Evolutionary conservation across 2,329 filamentous ascomycete species (phyloP), one percentile per base, ranked within the genome.

Genomic region (Claviceps citrina): DNA sequence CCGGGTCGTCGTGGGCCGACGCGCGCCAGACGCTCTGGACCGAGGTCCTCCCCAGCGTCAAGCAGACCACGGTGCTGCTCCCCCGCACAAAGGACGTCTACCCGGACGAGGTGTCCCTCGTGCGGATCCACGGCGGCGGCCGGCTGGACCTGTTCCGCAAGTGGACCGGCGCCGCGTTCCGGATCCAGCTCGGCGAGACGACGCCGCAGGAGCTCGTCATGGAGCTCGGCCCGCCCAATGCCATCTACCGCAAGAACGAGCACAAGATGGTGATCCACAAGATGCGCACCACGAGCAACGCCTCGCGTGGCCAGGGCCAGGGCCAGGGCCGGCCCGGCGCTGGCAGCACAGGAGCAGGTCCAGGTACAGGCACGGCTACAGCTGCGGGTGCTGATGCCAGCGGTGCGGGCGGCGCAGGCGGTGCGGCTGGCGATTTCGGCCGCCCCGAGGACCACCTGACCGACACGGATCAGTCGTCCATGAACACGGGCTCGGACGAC

Each of bases 171-270:
- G 67, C 69, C 25, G 71, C 76, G 0, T 75, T 86, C 42, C 78
- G 73, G 63, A 80, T 98, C 40, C 68, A 67, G 3, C 66, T 98
- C 0, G 85, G 85, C 34, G 78, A 91, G 54, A 96, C 89, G 0
- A 93, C 84, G 1, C 84, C 86, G 0, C 91, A 98, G 61, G 86
- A 96, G 49, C 65, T 98, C 2, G 75, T 96, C 16, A 81, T 84
- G 43, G 87, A 94, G 53, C 71, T 98, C 7, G 91, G 91, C 0
- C 85, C 91, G 5, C 91, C 91, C 2, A 89, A 95, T 56, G 84
- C 87, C 16, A 93, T 93, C 33, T 95, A 95, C 59, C 76, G 83
- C 46, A 94, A 93, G 62, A 84, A 82, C 52, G 86, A 94, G 55
- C 80, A 86, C 55, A 76, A 84, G 36, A 81, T 95, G 63, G 82